These are phyloP conservation scores for Triticum turgidum DNA, from an alignment of 176 grass and related monocot species.

Conservation along the genomic window DNA sequence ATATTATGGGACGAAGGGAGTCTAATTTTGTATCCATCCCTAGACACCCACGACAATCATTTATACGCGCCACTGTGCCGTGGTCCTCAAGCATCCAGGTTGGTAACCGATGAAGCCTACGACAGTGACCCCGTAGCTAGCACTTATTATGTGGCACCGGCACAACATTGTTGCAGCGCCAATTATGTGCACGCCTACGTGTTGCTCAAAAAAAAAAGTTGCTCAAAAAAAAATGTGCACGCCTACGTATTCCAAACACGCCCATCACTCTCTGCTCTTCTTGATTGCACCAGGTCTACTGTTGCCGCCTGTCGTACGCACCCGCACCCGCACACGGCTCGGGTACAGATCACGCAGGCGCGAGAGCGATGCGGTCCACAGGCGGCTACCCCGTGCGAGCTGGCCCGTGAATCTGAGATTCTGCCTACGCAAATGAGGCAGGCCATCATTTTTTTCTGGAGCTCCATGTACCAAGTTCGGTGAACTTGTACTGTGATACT, in stretches of 20 bases:
- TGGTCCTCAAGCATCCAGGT: constrained; percentile 31
- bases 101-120: not conserved
- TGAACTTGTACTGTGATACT: not conserved
- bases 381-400: not conserved
- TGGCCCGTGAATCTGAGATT: not conserved
- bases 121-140: not conserved
- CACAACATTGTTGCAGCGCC: constrained; percentile 7
- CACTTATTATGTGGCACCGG: not conserved
- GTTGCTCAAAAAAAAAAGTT: not conserved
- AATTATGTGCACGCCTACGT: constrained; percentile 1
- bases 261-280: not conserved
- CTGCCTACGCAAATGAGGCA: not conserved
- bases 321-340: not conserved
- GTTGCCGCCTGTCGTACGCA: not conserved
- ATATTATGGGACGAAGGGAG: no score
- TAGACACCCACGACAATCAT: constrained; percentile 7
- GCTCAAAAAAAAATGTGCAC: no score
- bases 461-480: not conserved
- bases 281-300: not conserved
- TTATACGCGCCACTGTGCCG: constrained; percentile 30
- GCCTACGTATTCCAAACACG: not conserved
- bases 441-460: not conserved
- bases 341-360: not conserved
- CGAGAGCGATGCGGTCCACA: constrained; percentile 8
- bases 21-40: no score